A percentile compares a stretch with the other conserved stretches of the same genome.
These are phyloP conservation scores for Plantago ovata DNA, from an alignment of 257 asterid genomes.

Conservation along the genomic window DNA sequence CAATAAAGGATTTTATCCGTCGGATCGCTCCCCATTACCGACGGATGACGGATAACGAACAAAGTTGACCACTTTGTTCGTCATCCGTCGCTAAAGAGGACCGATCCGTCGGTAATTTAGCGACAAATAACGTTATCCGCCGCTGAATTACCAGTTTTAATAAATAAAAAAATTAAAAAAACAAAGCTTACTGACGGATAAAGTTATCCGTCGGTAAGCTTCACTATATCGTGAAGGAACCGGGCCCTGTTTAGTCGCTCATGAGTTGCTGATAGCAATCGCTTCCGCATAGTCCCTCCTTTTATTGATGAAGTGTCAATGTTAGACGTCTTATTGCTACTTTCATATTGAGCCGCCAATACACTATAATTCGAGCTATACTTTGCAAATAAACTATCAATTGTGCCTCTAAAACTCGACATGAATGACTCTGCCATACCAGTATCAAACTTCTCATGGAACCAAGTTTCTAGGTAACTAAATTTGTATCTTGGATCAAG, in stretches of 20 bases:
- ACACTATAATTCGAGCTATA: not conserved
- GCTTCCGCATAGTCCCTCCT: not conserved
- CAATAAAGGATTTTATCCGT: too few relatives aligned
- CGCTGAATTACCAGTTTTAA: too few relatives aligned
- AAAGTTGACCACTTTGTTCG: too few relatives aligned
- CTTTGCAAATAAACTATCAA: not conserved
- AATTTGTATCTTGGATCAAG: not conserved
- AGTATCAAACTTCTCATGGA: not conserved
- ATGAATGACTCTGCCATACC: not conserved
- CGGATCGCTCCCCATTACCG: too few relatives aligned
- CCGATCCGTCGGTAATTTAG: too few relatives aligned
- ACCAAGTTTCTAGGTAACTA: not conserved
- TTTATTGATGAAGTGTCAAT: not conserved
- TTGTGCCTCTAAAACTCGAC: not conserved
- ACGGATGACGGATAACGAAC: too few relatives aligned
- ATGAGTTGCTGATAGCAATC: not conserved
- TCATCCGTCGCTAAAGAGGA: too few relatives aligned
- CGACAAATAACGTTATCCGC: too few relatives aligned
- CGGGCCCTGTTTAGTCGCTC: not conserved
- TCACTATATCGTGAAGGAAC: too few relatives aligned
- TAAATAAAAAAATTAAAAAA: too few relatives aligned
- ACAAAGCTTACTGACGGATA: too few relatives aligned
- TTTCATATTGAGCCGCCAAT: not conserved
- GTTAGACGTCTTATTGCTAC: not conserved
- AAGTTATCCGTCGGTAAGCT: too few relatives aligned